Evolutionary conservation across 2,329 filamentous ascomycete species (phyloP).

Genomic region (Cadophora luteo-olivacea): DNA sequence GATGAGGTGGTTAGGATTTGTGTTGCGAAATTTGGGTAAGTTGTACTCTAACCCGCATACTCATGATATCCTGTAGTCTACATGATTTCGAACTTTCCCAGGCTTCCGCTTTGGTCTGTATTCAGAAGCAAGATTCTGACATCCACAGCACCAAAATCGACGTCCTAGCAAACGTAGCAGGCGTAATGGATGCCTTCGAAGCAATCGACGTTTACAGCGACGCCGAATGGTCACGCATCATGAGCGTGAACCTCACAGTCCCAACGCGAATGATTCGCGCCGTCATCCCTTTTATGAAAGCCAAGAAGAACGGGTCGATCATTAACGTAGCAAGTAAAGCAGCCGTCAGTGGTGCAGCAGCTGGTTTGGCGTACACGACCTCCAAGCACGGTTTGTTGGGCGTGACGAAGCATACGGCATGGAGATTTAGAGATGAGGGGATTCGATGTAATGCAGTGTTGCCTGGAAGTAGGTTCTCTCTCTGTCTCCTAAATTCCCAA

Average conservation of each 20-base stretch:
- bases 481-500: background rate
- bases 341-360: slow-evolving; percentile 46
- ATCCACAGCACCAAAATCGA: slow-evolving; percentile 44
- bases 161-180: slow-evolving; percentile 53
- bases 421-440: slow-evolving; percentile 51
- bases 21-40: slow-evolving; percentile 41
- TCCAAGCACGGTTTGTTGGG: slow-evolving; percentile 53
- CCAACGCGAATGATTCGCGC: slow-evolving; percentile 53
- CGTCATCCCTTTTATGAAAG: slow-evolving; percentile 51
- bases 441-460: slow-evolving; percentile 55
- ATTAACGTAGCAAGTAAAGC: slow-evolving; percentile 51
- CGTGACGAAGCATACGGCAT: slow-evolving; percentile 55
- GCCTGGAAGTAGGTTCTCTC: slow-evolving; percentile 45
- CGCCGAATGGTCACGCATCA: slow-evolving; percentile 49
- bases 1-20: slow-evolving; percentile 46
- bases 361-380: slow-evolving; percentile 54
- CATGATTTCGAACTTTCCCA: no score
- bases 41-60: background rate
- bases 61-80: no score
- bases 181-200: slow-evolving; percentile 51
- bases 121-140: background rate
- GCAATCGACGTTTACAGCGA: slow-evolving; percentile 49
- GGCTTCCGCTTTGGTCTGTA: no score
- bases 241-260: slow-evolving; percentile 51
- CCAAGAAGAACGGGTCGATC: slow-evolving; percentile 49